Evolutionary conservation across 1,284 basidiomycete species (phyloP).

Genomic region (Ceratobasidium sp.): DNA sequence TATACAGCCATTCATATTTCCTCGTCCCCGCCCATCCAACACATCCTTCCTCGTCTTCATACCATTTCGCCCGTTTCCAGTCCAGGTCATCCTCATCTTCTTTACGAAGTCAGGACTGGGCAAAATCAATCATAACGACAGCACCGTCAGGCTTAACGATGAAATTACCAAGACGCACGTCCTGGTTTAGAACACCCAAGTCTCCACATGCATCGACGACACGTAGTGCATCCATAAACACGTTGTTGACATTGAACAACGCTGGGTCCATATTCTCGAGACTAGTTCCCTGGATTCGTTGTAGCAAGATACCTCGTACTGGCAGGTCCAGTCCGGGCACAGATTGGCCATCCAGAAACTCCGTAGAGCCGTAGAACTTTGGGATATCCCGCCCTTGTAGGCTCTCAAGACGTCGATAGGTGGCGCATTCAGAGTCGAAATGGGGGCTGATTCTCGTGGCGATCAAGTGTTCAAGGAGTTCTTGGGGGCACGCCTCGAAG

Average conservation of each 20-base stretch:
- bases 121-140: conserved; percentile 27
- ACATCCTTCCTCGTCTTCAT: conserved; percentile 13
- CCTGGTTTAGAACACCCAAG: background rate
- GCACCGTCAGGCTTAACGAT: conserved; percentile 1
- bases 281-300: background rate
- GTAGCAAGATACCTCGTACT: background rate
- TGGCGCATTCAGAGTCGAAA: conserved; percentile 14
- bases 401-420: conserved; percentile 2
- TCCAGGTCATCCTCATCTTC: conserved; percentile 17
- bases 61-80: background rate
- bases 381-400: conserved; percentile 3
- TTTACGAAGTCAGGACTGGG: conserved; percentile 1
- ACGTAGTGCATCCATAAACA: background rate
- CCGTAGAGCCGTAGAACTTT: background rate
- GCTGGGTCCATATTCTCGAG: background rate
- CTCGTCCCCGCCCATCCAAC: too few species aligned
- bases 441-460: background rate
- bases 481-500: background rate
- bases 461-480: background rate
- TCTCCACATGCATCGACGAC: background rate
- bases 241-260: background rate
- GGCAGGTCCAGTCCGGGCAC: background rate
- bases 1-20: too few species aligned
- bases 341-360: background rate
- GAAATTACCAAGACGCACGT: conserved; percentile 1